Evolutionary conservation across 345 rosid genomes (phyloP), one percentile per base, ranked within the genome.

Genomic region (Lumnitzera racemosa): DNA sequence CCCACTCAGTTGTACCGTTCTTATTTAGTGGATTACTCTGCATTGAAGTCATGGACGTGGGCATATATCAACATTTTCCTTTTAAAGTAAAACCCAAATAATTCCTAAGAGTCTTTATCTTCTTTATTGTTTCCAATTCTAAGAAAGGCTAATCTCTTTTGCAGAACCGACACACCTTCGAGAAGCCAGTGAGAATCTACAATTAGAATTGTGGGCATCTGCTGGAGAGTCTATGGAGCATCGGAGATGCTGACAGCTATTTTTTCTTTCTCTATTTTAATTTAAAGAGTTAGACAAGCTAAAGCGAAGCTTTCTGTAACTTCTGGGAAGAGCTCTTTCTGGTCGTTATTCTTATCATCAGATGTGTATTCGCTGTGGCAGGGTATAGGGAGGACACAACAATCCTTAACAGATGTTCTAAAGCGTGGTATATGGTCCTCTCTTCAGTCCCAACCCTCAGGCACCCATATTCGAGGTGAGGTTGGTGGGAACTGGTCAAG

Each of bases 171-270:
- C 83, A 78, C 58, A 67, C 86, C 12, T 76, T 49, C 11, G 83
- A 81, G 81, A 81, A 74, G 72, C 78, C 86, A 6, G 81, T 81
- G 46, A 81, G 77, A 70, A 81, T 81, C 71, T 81, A 76, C 75
- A 81, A 81, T 49, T 81, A 80, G 74, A 61, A 58, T 43, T 24
- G 54, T 51, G 15, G 47, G 24, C 59, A 53, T 43, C 60, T 53
- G 56, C 47, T 60, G 20, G 20, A 41, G 41, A 13, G 51, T 50
- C 24, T 60, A 47, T 12, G 60, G 47, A 61, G 56, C 31, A 20
- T 24, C 9, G 12, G 63, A 50, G 51, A 17, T 58, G 24, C 24
- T 47, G 23, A 36, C 43, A 36, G 43, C 43, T 36, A 9, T 36
- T 36, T 36, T 3, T 6, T 49, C 12, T 49, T 2, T 12, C 11